Base-by-base conservation (phyloP, 352 stramenopile species). In the Phytophthora sojae region DNA sequence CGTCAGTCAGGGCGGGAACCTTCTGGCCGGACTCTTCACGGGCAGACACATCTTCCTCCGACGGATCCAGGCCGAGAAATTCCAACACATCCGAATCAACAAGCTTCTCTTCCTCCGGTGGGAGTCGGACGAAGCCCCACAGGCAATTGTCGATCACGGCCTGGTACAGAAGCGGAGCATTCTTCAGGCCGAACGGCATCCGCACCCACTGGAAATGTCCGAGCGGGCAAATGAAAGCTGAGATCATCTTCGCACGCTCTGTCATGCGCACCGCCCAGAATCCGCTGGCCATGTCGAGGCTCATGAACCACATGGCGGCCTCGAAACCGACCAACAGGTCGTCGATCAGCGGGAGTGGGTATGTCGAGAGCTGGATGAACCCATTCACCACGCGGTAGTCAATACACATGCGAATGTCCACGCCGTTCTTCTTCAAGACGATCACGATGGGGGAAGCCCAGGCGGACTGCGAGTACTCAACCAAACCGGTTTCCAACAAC, bases 381-480 rank as follows among this genome's bases (percentile, higher is more conserved):
- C 19, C 15, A 25, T 53, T 62, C 21, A 32, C 56, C 9, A 62
- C 15, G 2, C 56, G 37, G 17, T 62, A 53, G 6, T 57, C 52
- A 57, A 57, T 57, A 25, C 52, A 57, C 52, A 57, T 57, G 12
- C 52, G 23, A 1, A 57, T 57, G 52, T 45, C 52, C 21, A 57
- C 26, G 6, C 52, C 52, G 32, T 57, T 57, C 52, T 60, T 60
- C 54, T 60, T 50, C 2, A 60, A n/a, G 7, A 60, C 44, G 4
- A 57, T 32, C n/a, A 30, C 50, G 17, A 57, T 57, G 4, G 50
- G 50, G 9, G 50, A 57, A 4, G 23, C 50, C 50, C 50, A 57
- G 4, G 25, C 8, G 6, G 50, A 57, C 25, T 15, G 15, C 9
- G 50, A 57, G 7, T 5, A 21, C 12, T 35, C 12, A 42, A 57